Base-by-base conservation (phyloP, 2,329 filamentous ascomycete species). In the Periconia digitata region DNA sequence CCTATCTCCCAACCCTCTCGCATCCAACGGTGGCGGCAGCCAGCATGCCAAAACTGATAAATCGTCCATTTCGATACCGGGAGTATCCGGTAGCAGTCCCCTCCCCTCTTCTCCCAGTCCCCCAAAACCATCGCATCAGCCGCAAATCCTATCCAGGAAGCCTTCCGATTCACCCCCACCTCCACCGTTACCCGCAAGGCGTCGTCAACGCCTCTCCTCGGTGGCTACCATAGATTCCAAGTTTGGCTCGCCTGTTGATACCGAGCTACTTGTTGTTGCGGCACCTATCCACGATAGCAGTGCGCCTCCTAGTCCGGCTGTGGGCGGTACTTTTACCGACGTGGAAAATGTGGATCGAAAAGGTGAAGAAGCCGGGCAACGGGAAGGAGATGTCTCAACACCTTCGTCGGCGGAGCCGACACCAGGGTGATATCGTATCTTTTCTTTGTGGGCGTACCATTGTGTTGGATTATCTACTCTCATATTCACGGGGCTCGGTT, bases 141-240 rank as follows among this genome's bases (percentile, higher is more conserved):
- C n/a, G n/a, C n/a, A n/a, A n/a, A 29, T 22, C 16, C 22, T 29
- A 27, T 24, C 6, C 10, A 27, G 22, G 16, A 43, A 22, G 29
- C n/a, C n/a, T 13, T 12, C 20, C 34, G 18, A 7, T 36, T 43
- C 34, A 23, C 16, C 44, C 8, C 42, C 49, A 40, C 52, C 61
- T 16, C 79, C 80, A 3, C 74, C 77, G 3, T 62, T 84, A 17
- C 82, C 84, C 3, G n/a, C n/a, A n/a, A 76, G 74, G 34, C 56
- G 72, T 17, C 62, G 72, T 23, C 72, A 73, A 49, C 68, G 77
- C 23, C 73, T 59, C 17, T 62, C 59, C 1, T n/a, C n/a, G n/a
- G n/a, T n/a, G n/a, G n/a, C n/a, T n/a, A n/a, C n/a, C n/a, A 56
- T 58, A 45, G 37, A 58, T 3, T 18, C 21, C 17, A n/a, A 27